Evolutionary conservation across 2,329 filamentous ascomycete species (phyloP), one percentile per base, ranked within the genome.

Genomic region (Neofusicoccum umdonicola): DNA sequence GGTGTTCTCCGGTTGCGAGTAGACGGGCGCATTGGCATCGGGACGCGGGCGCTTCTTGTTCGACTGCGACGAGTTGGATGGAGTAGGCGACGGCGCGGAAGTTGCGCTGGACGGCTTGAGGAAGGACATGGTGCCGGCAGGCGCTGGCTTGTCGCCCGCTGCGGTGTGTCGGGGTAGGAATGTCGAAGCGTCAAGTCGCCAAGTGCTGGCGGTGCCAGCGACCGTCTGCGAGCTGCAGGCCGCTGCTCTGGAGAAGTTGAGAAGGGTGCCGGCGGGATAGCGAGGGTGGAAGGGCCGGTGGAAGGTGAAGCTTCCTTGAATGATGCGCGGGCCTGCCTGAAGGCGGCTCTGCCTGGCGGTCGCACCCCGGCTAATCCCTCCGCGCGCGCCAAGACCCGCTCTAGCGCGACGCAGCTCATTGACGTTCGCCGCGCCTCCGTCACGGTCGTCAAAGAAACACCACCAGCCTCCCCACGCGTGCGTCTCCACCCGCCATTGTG

Each of bases 1-100:
- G 15, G 88, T 91, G 72, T 89, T 88, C 68, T 86, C 85, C 19
- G 91, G 91, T 79, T 93, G 91, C 64, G 91, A 93, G 79, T 88
- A 94, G 62, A 62, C 86, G 62, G 91, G 82, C 7, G 83, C 80
- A 57, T 61, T 85, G 15, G 65, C 67, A 39, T 71, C 85, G 56
- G 87, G 84, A 8, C 88, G 84, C 73, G 90, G 90, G 66, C 82
- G 80, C 71, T 88, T 87, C 15, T 73, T 70, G 45, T 71, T 71
- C 47, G 70, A 70, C 65, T 72, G 67, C 35, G 79, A 78, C 6
- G 78, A 69, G 66, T 71, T 76, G 13, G 77, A 78, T 12, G 77
- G 87, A 45, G 87, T 86, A 48, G 86, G 88, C 60, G 85, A 92
- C 17, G 85, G 84, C 12, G 86, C 85, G 56, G 85, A 84, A 31